Conservation (phyloP, 2,329 filamentous ascomycete genomes). For the Ophiostoma angusticollis region DNA sequence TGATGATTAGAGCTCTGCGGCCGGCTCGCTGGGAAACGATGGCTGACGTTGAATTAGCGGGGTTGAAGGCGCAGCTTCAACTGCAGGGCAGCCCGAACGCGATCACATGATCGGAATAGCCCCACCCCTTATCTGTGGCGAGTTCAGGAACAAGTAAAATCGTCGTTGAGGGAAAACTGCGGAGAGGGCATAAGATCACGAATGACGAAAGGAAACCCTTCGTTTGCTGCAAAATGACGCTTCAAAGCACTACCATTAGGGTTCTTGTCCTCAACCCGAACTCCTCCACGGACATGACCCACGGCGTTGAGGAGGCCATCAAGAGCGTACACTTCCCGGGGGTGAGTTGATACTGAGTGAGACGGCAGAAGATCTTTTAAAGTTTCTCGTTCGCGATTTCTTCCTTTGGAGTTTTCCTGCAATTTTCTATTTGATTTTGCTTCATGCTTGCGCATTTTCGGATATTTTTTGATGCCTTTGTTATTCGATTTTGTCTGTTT, state of each 20-base stretch:
- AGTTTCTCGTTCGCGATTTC: not conserved
- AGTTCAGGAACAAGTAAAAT: too few species aligned
- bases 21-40: too few species aligned
- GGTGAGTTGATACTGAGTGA: constrained; percentile 25
- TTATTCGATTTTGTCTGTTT: not conserved
- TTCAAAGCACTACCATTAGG: constrained; percentile 15
- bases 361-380: constrained; percentile 2
- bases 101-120: too few species aligned
- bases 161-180: too few species aligned
- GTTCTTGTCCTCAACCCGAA: constrained; percentile 73
- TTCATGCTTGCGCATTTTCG: too few species aligned
- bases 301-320: constrained; percentile 42
- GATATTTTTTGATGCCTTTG: too few species aligned
- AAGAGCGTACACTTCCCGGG: constrained; percentile 26
- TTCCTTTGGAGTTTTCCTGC: not conserved
- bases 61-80: constrained; percentile 10
- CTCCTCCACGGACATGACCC: constrained; percentile 60
- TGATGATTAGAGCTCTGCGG: too few species aligned
- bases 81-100: too few species aligned
- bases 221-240: constrained; percentile 5
- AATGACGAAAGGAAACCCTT: too few species aligned
- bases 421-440: too few species aligned
- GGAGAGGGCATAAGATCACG: too few species aligned
- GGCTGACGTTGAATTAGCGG: constrained; percentile 9
- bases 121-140: too few species aligned